phyloP scores from a whole-genome alignment of 1,139 yeast genomes.

The Debaryomyces robertsiae region DNA sequence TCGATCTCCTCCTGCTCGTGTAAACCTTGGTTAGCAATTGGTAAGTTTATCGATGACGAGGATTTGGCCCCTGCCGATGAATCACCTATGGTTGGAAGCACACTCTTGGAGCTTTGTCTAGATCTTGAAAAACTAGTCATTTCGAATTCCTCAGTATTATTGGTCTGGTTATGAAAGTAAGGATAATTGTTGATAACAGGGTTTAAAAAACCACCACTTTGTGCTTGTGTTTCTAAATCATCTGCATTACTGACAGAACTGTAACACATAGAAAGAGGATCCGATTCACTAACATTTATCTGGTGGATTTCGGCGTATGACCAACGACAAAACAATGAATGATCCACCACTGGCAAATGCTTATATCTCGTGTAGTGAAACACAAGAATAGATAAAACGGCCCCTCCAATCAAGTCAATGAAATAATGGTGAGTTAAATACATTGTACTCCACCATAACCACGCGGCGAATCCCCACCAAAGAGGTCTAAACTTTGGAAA shows the following conservation, averaged over 20 bases:
- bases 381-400: slow-evolving; percentile 69
- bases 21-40: slow-evolving; percentile 15
- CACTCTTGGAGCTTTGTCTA: slow-evolving; percentile 34
- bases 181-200: slow-evolving; percentile 8
- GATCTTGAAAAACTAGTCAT: slow-evolving; percentile 33
- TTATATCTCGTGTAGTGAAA: slow-evolving; percentile 74
- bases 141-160: slow-evolving; percentile 25
- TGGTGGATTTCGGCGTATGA: slow-evolving; percentile 54
- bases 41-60: slow-evolving; percentile 21
- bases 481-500: slow-evolving; percentile 69
- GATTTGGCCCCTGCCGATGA: slow-evolving; percentile 16
- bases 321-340: slow-evolving; percentile 78
- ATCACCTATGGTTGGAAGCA: slow-evolving; percentile 18
- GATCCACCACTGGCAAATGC: slow-evolving; percentile 70
- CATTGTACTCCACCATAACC: slow-evolving; percentile 99
- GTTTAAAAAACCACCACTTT: slow-evolving; percentile 2
- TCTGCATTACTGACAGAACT: slow-evolving; percentile 10
- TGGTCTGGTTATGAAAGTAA: slow-evolving; percentile 11
- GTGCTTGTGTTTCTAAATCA: slow-evolving; percentile 7
- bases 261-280: slow-evolving; percentile 34
- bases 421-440: slow-evolving; percentile 95
- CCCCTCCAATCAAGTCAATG: slow-evolving; percentile 89
- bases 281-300: slow-evolving; percentile 29
- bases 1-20: slow-evolving; percentile 33
- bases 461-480: slow-evolving; percentile 75